These are phyloP conservation scores for Cutaneotrichosporon sp. DNA, from an alignment of 1,284 basidiomycete species.

Conservation along the genomic window DNA sequence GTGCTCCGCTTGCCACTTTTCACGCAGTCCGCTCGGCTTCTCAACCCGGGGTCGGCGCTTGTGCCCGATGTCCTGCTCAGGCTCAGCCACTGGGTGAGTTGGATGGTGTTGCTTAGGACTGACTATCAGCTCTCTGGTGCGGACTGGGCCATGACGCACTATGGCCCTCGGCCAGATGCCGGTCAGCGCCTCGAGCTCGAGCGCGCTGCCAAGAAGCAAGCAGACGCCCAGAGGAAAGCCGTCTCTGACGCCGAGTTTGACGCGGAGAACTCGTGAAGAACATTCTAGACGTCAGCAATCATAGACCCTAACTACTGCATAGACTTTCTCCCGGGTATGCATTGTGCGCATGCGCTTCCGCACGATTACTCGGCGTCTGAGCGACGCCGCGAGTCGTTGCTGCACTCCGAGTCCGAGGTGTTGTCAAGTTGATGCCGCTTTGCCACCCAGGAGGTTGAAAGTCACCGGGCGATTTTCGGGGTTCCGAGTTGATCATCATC, in stretches of 20 bases:
- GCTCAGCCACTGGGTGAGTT: constrained; percentile 42
- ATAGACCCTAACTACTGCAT: not conserved
- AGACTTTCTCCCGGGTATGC: not conserved
- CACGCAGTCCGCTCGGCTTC: constrained; percentile 39
- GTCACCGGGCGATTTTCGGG: constrained; percentile 6
- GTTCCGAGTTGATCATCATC: not conserved
- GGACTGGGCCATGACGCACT: constrained; percentile 41
- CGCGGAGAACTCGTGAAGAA: not conserved
- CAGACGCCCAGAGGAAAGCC: not conserved
- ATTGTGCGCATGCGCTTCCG: not conserved
- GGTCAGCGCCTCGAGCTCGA: constrained; percentile 16
- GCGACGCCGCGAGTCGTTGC: not conserved
- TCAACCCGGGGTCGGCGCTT: constrained; percentile 35
- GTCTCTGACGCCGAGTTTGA: not conserved
- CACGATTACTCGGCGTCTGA: not conserved
- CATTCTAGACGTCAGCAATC: not conserved
- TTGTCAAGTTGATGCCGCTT: constrained; percentile 1
- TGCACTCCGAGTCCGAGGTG: not conserved
- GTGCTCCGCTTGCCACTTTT: constrained; percentile 66
- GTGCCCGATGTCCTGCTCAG: constrained; percentile 44
- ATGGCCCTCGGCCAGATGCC: constrained; percentile 40
- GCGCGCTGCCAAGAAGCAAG: not conserved
- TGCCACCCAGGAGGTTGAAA: constrained; percentile 2
- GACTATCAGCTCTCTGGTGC: constrained; percentile 38
- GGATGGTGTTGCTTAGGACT: no score